Conservation (phyloP, 306 rosid genomes). For the Arachis stenosperma region DNA sequence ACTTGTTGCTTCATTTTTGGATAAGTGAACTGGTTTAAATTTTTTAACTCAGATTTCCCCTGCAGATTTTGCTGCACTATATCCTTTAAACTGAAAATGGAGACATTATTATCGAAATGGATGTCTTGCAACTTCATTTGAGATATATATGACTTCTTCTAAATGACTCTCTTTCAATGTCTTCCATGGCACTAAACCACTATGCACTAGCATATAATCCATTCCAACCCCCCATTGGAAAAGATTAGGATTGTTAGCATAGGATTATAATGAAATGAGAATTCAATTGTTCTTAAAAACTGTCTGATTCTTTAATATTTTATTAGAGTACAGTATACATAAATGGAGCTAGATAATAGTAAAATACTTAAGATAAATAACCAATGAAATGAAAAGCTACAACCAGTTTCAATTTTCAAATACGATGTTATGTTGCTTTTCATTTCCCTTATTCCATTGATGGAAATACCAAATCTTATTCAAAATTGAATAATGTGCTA, state of each 20-base stretch:
- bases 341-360: slow-evolving; percentile 1
- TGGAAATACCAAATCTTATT: slow-evolving; percentile 11
- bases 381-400: slow-evolving; percentile 6
- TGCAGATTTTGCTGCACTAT: slow-evolving; percentile 2
- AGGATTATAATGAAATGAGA: slow-evolving; percentile 20
- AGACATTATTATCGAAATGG: neutral
- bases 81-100: neutral
- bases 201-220: slow-evolving; percentile 5
- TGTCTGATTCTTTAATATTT: neutral
- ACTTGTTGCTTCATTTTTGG: slow-evolving; percentile 12
- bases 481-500: neutral
- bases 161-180: neutral
- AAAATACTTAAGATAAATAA: slow-evolving; percentile 4
- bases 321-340: slow-evolving; percentile 13
- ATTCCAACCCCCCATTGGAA: slow-evolving; percentile 30
- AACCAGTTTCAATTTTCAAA: slow-evolving; percentile 5
- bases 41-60: slow-evolving; percentile 4
- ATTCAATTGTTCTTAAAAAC: slow-evolving; percentile 15
- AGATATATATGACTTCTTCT: neutral
- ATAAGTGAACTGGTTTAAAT: neutral
- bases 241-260: slow-evolving; percentile 7
- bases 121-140: slow-evolving; percentile 1
- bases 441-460: neutral
- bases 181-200: neutral
- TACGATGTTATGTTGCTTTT: neutral